phyloP scores from a whole-genome alignment of 768 basidiomycete genomes.

The Saitozyma sp. region DNA sequence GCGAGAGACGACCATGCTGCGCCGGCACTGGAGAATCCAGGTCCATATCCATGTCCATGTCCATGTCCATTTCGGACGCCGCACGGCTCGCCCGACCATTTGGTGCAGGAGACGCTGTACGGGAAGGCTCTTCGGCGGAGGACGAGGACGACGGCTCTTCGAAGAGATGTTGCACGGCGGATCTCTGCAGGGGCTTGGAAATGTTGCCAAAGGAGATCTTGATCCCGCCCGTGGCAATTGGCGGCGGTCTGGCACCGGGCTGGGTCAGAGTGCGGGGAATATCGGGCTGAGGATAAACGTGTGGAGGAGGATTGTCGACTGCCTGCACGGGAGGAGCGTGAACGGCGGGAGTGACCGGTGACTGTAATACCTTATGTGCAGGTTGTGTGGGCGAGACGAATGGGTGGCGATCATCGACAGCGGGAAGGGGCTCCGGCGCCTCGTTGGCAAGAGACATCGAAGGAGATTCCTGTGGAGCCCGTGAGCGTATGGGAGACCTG shows the following conservation, averaged over 20 bases:
- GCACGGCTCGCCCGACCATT: neutral
- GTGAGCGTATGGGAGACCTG: no score
- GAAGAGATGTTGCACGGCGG: conserved; percentile 23
- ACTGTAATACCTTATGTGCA: neutral
- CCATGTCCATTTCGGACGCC: conserved; percentile 2
- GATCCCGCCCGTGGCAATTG: conserved; percentile 2
- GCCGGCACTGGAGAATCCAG: neutral
- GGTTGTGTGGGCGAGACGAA: neutral
- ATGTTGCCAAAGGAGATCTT: conserved; percentile 13
- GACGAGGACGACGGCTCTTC: conserved; percentile 9
- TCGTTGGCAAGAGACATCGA: no score
- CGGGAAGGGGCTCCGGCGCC: no score
- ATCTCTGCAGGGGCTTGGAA: conserved; percentile 2
- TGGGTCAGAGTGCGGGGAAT: conserved; percentile 5
- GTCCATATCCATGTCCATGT: conserved; percentile 1
- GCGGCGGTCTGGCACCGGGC: conserved; percentile 7
- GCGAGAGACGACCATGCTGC: neutral
- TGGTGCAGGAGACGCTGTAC: neutral
- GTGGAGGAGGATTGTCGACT: neutral
- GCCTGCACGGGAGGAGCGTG: no score
- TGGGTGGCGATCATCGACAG: neutral
- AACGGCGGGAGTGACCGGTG: no score
- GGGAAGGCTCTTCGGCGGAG: neutral
- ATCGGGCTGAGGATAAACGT: conserved; percentile 4
- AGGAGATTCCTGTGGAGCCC: no score